Percentiles rank a stretch among this genome's conserved stretches.
phyloP scores from a whole-genome alignment of 1,284 basidiomycete species.

The Ustilago hordei region DNA sequence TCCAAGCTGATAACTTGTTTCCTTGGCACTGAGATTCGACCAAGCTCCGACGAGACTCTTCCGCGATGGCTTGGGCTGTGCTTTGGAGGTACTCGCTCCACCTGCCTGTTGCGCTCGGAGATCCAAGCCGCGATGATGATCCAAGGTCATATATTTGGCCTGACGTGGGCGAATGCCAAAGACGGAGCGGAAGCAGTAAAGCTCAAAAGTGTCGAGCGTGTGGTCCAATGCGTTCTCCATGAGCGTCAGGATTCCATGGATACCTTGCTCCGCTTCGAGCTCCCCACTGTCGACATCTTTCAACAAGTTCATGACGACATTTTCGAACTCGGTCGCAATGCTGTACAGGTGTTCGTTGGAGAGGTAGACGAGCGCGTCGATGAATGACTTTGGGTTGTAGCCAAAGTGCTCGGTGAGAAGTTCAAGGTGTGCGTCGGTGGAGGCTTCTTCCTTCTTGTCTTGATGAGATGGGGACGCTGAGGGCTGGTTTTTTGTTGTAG shows the following conservation, averaged over 20 bases:
- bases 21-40: conserved; percentile 26
- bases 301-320: conserved; percentile 40
- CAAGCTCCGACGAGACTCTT: conserved; percentile 27
- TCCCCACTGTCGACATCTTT: conserved; percentile 47
- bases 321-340: conserved; percentile 60
- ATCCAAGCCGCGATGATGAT: conserved; percentile 67
- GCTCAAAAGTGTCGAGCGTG: conserved; percentile 66
- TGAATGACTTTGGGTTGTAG: conserved; percentile 63
- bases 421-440: conserved; percentile 52
- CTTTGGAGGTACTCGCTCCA: conserved; percentile 6
- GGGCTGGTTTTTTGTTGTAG: conserved; percentile 2
- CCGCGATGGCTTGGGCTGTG: conserved; percentile 6
- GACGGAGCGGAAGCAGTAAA: conserved; percentile 64
- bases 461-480: neutral
- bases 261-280: conserved; percentile 60
- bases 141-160: conserved; percentile 61
- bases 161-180: conserved; percentile 63
- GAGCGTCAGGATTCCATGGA: conserved; percentile 63
- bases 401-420: conserved; percentile 69
- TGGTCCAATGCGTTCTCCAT: conserved; percentile 68
- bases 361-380: conserved; percentile 64
- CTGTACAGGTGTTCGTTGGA: conserved; percentile 67
- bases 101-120: conserved; percentile 39
- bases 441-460: conserved; percentile 40
- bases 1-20: conserved; percentile 49